These are phyloP conservation scores for Microbotryum silenes-acaulis DNA, from an alignment of 1,284 basidiomycete species.

Conservation along the genomic window DNA sequence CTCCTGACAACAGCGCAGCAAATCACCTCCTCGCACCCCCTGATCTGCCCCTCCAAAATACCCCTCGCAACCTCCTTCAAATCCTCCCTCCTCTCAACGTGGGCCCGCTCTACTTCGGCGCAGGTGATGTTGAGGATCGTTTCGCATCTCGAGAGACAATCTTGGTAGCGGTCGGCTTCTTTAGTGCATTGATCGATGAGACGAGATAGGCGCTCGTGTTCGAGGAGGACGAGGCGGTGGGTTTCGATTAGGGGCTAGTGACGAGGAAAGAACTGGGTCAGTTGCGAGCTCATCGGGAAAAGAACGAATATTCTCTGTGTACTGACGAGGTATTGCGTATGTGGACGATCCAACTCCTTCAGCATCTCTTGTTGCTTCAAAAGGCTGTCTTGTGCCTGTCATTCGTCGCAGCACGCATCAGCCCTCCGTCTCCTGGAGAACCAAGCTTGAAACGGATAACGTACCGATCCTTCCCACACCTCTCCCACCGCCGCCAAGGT, in stretches of 20 bases:
- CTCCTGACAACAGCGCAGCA: background rate
- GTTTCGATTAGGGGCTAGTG: conserved; percentile 59
- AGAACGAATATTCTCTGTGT: background rate
- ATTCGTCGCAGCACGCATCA: background rate
- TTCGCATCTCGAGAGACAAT: conserved; percentile 65
- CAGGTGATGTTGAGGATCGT: conserved; percentile 78
- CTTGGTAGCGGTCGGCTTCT: conserved; percentile 33
- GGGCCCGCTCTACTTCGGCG: conserved; percentile 64
- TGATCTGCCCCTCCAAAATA: conserved; percentile 16
- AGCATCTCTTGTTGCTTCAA: conserved; percentile 64
- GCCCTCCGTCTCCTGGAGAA: no score
- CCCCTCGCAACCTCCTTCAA: conserved; percentile 1
- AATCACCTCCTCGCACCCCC: conserved; percentile 14
- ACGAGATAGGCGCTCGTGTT: conserved; percentile 43
- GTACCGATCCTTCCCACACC: no score
- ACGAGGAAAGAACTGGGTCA: background rate
- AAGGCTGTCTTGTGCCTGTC: conserved; percentile 60
- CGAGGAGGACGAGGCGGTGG: conserved; percentile 51
- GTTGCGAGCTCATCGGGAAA: background rate
- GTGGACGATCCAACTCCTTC: conserved; percentile 65
- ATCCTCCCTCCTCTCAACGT: conserved; percentile 34
- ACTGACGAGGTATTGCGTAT: conserved; percentile 57
- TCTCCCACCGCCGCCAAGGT: no score
- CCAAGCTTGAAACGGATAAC: no score
- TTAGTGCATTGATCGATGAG: background rate